Evolutionary conservation across 257 asterid species (phyloP).

Genomic region (Jacaranda mimosifolia): DNA sequence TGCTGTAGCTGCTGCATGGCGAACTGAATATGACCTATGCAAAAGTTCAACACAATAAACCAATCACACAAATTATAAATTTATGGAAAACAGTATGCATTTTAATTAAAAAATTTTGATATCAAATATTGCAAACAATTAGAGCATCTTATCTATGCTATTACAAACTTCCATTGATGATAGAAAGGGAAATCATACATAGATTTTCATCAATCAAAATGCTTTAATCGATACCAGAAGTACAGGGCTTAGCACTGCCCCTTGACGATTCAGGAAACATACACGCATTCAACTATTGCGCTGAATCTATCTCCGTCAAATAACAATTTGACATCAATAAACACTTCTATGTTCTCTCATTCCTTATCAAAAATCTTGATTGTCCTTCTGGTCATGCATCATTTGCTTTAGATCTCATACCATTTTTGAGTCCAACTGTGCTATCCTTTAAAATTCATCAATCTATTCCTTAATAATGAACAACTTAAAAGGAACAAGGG

Average conservation of each 20-base stretch:
- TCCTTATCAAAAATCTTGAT: slow-evolving; percentile 8
- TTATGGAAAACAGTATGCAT: slow-evolving; percentile 11
- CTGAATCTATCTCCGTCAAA: slow-evolving; percentile 3
- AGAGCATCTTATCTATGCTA: slow-evolving; percentile 20
- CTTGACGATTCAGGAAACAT: slow-evolving; percentile 14
- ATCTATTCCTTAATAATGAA: background rate
- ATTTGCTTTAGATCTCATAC: slow-evolving; percentile 19
- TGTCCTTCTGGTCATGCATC: slow-evolving; percentile 7
- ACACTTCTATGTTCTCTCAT: background rate
- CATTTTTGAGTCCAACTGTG: background rate
- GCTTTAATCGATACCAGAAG: background rate
- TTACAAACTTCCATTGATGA: background rate
- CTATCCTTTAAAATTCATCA: background rate
- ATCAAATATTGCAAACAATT: background rate
- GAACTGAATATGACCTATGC: slow-evolving; percentile 80
- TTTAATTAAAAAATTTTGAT: background rate
- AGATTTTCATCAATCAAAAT: slow-evolving; percentile 26
- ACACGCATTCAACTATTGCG: background rate
- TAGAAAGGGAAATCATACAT: slow-evolving; percentile 1
- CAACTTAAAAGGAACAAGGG: background rate
- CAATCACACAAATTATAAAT: slow-evolving; percentile 12
- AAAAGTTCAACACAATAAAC: slow-evolving; percentile 38
- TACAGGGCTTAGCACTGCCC: slow-evolving; percentile 6
- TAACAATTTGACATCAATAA: background rate
- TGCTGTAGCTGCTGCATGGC: slow-evolving; percentile 90